Evolutionary conservation across 2,329 filamentous ascomycete species (phyloP), one percentile per base, ranked within the genome.

Genomic region (Cladosporium sp.): DNA sequence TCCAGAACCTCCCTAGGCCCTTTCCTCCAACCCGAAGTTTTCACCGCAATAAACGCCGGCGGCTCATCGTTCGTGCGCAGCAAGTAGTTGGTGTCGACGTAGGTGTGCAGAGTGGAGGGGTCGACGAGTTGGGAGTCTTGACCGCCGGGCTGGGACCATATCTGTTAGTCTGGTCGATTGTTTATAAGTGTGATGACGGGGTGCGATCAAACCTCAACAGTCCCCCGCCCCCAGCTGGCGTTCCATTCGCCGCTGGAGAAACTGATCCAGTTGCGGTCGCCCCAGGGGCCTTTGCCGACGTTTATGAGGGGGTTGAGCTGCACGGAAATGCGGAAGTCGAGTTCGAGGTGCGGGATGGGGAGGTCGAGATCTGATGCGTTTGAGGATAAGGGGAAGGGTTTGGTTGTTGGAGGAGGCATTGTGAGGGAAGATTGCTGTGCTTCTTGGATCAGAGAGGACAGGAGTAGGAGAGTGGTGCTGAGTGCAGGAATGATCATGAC

Each of bases 261-360:
- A 30, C 71, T 73, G 39, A 78, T 69, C 75, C 75, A 78, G 54
- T 77, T 73, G 36, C 74, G 64, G 48, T 74, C 68, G n/a, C 75
- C 75, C 68, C 72, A 76, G 29, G 76, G 65, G 30, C 69, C 69
- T 17, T 64, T 63, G 3, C 75, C 75, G 13, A 77, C 68, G 2
- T 67, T 62, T 15, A 78, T 72, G 52, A 72, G 72, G 2, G 75
- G 75, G 55, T 78, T 77, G 58, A 78, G 63, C 57, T 76, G 76
- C 49, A 77, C 70, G 58, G 73, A 75, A 68, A 78, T 76, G 43
- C 75, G 73, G 64, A 78, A 78, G 57, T 78, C 75, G 40, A 77
- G 67, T 54, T 77, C 74, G 24, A 78, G 68, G 4, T 66, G 65
- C 0, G 75, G 75, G 6, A 69, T 66, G 7, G 75, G 75, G 22